Evolutionary conservation across 140 eudicot genomes (phyloP), one percentile per base, ranked within the genome.

Genomic region (Ambrosia hybrid): DNA sequence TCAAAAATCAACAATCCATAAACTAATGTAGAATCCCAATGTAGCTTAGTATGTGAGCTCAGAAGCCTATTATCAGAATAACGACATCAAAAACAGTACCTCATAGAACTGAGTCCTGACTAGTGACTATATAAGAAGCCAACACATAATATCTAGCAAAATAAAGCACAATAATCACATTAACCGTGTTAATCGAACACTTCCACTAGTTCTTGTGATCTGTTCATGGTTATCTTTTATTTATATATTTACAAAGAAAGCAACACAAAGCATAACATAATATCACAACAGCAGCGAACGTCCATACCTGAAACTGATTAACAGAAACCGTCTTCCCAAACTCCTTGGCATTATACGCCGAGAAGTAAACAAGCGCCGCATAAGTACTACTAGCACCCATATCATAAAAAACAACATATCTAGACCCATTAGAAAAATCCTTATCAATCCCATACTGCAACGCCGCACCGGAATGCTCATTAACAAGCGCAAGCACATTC

Each of bases 391-490:
- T 76, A 2, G 99, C 85, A 13, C 99, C 99, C 99, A 95, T 95
- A 68, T 95, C 99, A 66, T 95, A 95, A 61, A 95, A 91, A 30
- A 95, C 77, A 12, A 95, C 99, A 91, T 91, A 74, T 74, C 95
- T 81, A 15, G 96, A 84, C n/a, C 78, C 97, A 69, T 88, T 91
- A 0, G 86, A 75, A 53, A 95, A 95, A 79, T 95, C 94, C 83
- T 91, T 95, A 86, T 95, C 99, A 70, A 95, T 95, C 71, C 97
- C 99, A 76, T 95, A 95, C 89, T 95, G 99, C 76, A 95, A 78
- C 14, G 99, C 99, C 0, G 97, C 99, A 0, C 97, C 97, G 0
- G 96, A 79, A 77, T 95, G 97, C 79, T 95, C 99, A 57, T 95
- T 91, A 39, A 95, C 79, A 74, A 95, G 78, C 0, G 99, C 81